Percentiles rank a stretch among this genome's conserved stretches.
Conservation (phyloP, 345 rosid species). For the Laguncularia racemosa region DNA sequence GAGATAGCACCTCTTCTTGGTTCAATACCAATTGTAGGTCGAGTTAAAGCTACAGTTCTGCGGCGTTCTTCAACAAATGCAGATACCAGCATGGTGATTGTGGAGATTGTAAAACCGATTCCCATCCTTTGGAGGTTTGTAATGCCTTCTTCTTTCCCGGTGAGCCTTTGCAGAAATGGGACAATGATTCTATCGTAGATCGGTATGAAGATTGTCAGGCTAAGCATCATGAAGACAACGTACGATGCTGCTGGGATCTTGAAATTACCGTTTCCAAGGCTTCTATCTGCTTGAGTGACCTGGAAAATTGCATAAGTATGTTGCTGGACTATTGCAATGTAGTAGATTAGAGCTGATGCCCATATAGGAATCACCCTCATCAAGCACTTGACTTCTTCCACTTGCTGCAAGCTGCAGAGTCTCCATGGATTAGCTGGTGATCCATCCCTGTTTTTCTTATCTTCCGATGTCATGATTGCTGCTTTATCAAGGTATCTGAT, state of each 20-base stretch:
- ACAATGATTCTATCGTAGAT: conserved; percentile 32
- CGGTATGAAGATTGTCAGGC: conserved; percentile 30
- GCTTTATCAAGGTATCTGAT: conserved; percentile 39
- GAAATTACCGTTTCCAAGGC: conserved; percentile 26
- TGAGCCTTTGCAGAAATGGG: conserved; percentile 25
- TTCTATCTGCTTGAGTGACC: conserved; percentile 33
- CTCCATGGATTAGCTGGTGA: conserved; percentile 39
- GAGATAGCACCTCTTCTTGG: conserved; percentile 42
- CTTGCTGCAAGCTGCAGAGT: conserved; percentile 50
- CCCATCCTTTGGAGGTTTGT: conserved; percentile 44
- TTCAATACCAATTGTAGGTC: conserved; percentile 29
- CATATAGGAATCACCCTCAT: conserved; percentile 42
- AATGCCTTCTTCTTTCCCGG: conserved; percentile 40
- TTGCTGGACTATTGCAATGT: conserved; percentile 28
- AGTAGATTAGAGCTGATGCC: conserved; percentile 23
- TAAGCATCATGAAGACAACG: conserved; percentile 34
- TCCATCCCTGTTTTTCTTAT: conserved; percentile 34
- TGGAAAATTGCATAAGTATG: conserved; percentile 40
- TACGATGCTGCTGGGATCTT: conserved; percentile 40
- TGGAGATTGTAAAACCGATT: conserved; percentile 21
- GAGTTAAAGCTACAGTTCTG: conserved; percentile 30
- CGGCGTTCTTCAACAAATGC: conserved; percentile 27
- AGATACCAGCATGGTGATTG: conserved; percentile 27
- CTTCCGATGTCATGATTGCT: conserved; percentile 26
- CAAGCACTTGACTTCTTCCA: conserved; percentile 47